phyloP scores from a whole-genome alignment of 371 early-diverging fungal genomes.

The Actinomucor elegans region DNA sequence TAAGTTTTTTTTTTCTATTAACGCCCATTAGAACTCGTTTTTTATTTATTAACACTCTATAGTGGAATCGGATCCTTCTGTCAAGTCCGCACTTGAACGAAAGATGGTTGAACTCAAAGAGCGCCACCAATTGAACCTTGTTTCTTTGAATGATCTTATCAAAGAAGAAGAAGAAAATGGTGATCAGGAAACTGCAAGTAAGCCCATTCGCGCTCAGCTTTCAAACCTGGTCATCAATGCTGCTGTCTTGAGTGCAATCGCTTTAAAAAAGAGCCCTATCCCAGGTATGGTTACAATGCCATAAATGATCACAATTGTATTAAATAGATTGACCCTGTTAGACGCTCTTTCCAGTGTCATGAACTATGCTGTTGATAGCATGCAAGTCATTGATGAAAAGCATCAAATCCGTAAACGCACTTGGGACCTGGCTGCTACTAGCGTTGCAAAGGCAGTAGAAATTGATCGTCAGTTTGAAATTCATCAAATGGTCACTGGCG shows the following conservation, averaged over 20 bases:
- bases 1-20: slow-evolving; percentile 19
- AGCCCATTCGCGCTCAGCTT: slow-evolving; percentile 23
- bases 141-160: slow-evolving; percentile 3
- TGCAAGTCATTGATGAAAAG: slow-evolving; percentile 49
- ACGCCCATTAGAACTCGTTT: neutral
- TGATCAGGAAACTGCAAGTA: slow-evolving; percentile 4
- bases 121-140: slow-evolving; percentile 16
- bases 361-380: slow-evolving; percentile 38
- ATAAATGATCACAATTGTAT: too few relatives aligned
- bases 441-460: slow-evolving; percentile 52
- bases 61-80: slow-evolving; percentile 51
- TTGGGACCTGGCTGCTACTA: slow-evolving; percentile 48
- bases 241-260: slow-evolving; percentile 55
- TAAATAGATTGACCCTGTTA: neutral
- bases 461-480: slow-evolving; percentile 61
- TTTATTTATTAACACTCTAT: neutral
- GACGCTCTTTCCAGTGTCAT: slow-evolving; percentile 49
- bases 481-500: slow-evolving; percentile 54
- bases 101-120: slow-evolving; percentile 33
- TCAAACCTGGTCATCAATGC: slow-evolving; percentile 51
- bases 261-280: slow-evolving; percentile 67
- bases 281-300: slow-evolving; percentile 43
- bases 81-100: slow-evolving; percentile 36
- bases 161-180: slow-evolving; percentile 7
- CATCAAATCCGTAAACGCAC: slow-evolving; percentile 54